Evolutionary conservation across 2,329 filamentous ascomycete species (phyloP).

Genomic region (Saccharata proteae): DNA sequence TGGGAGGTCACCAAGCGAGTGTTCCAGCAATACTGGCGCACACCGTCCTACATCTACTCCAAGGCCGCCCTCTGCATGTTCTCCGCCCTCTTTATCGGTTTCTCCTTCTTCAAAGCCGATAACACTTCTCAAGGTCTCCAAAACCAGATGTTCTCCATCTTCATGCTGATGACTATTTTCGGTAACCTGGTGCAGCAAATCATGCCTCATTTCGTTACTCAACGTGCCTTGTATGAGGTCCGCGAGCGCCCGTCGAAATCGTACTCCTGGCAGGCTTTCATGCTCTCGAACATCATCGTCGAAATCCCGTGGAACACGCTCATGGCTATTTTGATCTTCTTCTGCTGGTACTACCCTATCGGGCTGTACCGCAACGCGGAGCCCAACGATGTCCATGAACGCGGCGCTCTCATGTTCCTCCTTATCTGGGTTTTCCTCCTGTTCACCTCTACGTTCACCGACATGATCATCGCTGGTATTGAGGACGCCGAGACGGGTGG

Average conservation of each 20-base stretch:
- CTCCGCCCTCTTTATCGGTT: conserved; percentile 61
- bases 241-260: conserved; percentile 70
- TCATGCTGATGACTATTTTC: conserved; percentile 65
- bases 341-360: conserved; percentile 72
- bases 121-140: conserved; percentile 62
- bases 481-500: conserved; percentile 58
- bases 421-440: conserved; percentile 59
- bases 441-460: conserved; percentile 64
- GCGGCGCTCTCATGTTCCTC: conserved; percentile 64
- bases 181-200: conserved; percentile 61
- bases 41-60: conserved; percentile 77
- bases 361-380: conserved; percentile 57
- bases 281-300: conserved; percentile 65
- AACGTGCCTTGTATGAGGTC: conserved; percentile 68
- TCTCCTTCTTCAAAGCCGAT: conserved; percentile 60
- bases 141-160: conserved; percentile 71
- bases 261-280: conserved; percentile 71
- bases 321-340: conserved; percentile 56
- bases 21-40: conserved; percentile 88
- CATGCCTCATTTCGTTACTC: conserved; percentile 70
- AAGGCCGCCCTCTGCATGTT: conserved; percentile 58
- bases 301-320: conserved; percentile 70
- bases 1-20: conserved; percentile 58
- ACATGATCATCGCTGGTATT: conserved; percentile 59
- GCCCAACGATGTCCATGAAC: conserved; percentile 46